These are phyloP conservation scores for Flammula alnicola DNA, from an alignment of 1,284 basidiomycete species.

Conservation along the genomic window DNA sequence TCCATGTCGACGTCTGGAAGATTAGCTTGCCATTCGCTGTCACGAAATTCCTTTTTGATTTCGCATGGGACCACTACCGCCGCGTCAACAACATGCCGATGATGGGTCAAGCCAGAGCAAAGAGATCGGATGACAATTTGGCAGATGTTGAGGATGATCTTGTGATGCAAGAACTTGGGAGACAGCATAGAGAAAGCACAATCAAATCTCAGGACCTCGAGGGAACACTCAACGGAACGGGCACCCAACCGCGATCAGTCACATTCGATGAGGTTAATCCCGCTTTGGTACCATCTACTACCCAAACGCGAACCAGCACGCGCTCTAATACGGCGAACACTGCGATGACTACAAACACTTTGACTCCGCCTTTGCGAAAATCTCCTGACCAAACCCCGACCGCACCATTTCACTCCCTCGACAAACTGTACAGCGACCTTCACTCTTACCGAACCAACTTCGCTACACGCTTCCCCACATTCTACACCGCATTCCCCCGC, in stretches of 20 bases:
- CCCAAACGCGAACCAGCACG: slow-evolving; percentile 14
- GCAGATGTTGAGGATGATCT: slow-evolving; percentile 16
- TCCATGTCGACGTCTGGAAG: slow-evolving; percentile 74
- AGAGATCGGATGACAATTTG: slow-evolving; percentile 23
- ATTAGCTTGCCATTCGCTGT: slow-evolving; percentile 89
- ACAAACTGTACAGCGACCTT: too few species aligned
- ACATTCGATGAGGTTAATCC: slow-evolving; percentile 11
- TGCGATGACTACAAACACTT: slow-evolving; percentile 2
- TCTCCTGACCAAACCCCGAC: too few species aligned
- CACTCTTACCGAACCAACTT: slow-evolving; percentile 30
- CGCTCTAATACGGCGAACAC: slow-evolving; percentile 16
- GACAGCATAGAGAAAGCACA: slow-evolving; percentile 9
- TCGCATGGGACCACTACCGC: slow-evolving; percentile 61
- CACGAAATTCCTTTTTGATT: slow-evolving; percentile 72
- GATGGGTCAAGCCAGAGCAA: slow-evolving; percentile 3
- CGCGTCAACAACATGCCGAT: too few species aligned
- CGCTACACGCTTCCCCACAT: slow-evolving; percentile 69
- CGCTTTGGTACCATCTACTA: slow-evolving; percentile 6
- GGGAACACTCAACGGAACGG: background rate
- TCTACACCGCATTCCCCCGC: slow-evolving; percentile 69
- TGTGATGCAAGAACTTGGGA: slow-evolving; percentile 19
- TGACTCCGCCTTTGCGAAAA: background rate
- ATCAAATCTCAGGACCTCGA: background rate
- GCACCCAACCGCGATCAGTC: slow-evolving; percentile 1
- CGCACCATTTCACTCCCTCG: too few species aligned